Base-by-base conservation (phyloP, 768 basidiomycete genomes). In the Lanmaoa pseudosensibilis region DNA sequence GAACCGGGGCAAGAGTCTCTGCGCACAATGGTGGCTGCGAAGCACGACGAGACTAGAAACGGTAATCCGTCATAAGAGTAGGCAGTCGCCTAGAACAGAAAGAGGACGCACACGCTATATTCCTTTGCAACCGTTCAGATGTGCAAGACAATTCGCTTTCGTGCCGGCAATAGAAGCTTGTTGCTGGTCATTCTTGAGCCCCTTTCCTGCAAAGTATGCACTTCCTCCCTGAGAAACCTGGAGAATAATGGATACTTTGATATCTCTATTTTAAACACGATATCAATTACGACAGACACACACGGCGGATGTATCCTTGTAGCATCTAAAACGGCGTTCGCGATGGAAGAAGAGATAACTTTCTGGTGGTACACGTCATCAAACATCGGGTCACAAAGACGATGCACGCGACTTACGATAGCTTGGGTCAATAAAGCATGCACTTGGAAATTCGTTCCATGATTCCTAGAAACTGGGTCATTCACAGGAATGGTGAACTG, bases 1-100 rank as follows among this genome's bases (percentile, higher is more conserved):
- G 74, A 98, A 95, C 97, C 97, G 98, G 5, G 90, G 95, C 54
- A 99, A 85, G 61, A 98, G 91, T 76, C 98, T 98, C 67, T 96
- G 78, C 15, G 97, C 97, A 71, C 97, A 99, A 80, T 99, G 97
- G 75, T 99, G 97, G 58, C 92, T 89, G 87, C 98, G 96, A 67
- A 99, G 80, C 55, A 99, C 83, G 69, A 99, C 97, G 67, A 97
- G 97, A 59, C 92, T 94, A 62, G 3, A 59, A 19, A 39, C n/a
- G 34, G 52, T 13, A 16, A 34, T 40, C 37, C 4, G 45, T 41
- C 50, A 46, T 48, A 2, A 59, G 47, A 37, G 38, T 37, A 46
- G 56, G 52, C 34, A 40, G 21, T 19, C 18, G 49, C n/a, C 40
- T 6, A 45, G 34, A 19, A 48, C 4, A 36, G 21, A 43, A 54